Evolutionary conservation across 768 basidiomycete genomes (phyloP).

Genomic region (Hemileccinum rubropunctum): DNA sequence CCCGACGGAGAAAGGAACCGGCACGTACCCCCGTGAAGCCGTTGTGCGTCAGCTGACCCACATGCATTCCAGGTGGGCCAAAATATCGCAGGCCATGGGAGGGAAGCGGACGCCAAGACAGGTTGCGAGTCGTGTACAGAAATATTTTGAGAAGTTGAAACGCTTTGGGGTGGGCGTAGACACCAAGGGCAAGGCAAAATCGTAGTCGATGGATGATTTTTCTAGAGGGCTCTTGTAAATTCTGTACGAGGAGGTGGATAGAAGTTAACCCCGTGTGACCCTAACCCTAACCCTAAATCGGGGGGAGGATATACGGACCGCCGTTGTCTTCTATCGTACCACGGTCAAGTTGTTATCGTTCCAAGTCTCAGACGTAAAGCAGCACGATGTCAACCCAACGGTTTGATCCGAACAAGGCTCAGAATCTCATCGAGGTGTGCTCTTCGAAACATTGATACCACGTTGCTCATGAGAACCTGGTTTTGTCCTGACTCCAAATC

Average conservation of each 20-base stretch:
- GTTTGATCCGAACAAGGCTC: constrained; percentile 90
- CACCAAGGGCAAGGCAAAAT: constrained; percentile 22
- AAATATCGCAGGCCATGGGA: constrained; percentile 80
- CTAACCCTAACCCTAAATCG: constrained; percentile 24
- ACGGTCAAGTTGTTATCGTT: not conserved
- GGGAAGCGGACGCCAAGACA: constrained; percentile 75
- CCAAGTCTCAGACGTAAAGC: constrained; percentile 17
- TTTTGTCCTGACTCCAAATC: constrained; percentile 3
- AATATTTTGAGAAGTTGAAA: constrained; percentile 84
- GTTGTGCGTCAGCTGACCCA: constrained; percentile 9
- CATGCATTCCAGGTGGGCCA: constrained; percentile 56
- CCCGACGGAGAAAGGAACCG: constrained; percentile 75
- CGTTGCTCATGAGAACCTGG: constrained; percentile 16
- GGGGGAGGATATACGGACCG: not conserved
- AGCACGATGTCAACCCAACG: constrained; percentile 43
- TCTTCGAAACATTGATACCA: constrained; percentile 15
- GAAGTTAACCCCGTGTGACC: not conserved
- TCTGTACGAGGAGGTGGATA: not conserved
- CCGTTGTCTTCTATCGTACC: not conserved
- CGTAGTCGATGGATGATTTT: constrained; percentile 6
- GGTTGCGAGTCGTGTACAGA: constrained; percentile 87
- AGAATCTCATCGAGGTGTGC: constrained; percentile 84
- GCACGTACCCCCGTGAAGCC: constrained; percentile 36
- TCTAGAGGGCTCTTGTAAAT: not conserved
- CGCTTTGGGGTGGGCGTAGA: constrained; percentile 59